A percentile compares a stretch with the other conserved stretches of the same genome.
Conservation (phyloP, 345 rosid genomes). For the Eucalyptus albens region DNA sequence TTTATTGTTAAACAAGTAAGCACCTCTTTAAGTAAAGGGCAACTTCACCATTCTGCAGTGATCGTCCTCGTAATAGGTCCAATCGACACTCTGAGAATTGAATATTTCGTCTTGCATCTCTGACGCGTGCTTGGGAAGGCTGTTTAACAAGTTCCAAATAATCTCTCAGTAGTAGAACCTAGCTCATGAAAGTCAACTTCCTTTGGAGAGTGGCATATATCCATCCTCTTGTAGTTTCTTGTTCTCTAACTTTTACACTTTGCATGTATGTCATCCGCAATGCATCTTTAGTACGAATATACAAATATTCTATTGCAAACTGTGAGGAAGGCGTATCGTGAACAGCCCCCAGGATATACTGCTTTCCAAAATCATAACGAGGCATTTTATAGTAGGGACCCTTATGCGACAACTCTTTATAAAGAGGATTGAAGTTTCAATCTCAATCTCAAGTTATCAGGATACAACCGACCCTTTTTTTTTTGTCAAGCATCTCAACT, state of each 20-base stretch:
- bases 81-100: neutral
- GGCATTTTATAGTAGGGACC: no score
- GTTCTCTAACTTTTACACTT: neutral
- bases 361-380: no score
- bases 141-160: neutral
- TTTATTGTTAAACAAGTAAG: no score
- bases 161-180: neutral
- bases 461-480: no score
- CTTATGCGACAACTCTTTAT: no score
- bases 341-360: neutral
- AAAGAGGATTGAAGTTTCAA: no score
- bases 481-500: no score
- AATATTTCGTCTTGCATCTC: neutral
- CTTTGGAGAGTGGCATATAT: neutral
- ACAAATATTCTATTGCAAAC: neutral
- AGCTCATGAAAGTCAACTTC: neutral
- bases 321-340: neutral
- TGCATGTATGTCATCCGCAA: neutral
- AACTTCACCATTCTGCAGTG: neutral
- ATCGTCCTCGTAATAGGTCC: neutral
- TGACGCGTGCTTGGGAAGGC: neutral
- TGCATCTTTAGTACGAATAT: neutral
- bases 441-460: no score
- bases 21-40: no score
- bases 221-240: neutral